A percentile compares a stretch with the other conserved stretches of the same genome.
Evolutionary conservation across 768 basidiomycete genomes (phyloP).

Genomic region (Lactarius vividus): DNA sequence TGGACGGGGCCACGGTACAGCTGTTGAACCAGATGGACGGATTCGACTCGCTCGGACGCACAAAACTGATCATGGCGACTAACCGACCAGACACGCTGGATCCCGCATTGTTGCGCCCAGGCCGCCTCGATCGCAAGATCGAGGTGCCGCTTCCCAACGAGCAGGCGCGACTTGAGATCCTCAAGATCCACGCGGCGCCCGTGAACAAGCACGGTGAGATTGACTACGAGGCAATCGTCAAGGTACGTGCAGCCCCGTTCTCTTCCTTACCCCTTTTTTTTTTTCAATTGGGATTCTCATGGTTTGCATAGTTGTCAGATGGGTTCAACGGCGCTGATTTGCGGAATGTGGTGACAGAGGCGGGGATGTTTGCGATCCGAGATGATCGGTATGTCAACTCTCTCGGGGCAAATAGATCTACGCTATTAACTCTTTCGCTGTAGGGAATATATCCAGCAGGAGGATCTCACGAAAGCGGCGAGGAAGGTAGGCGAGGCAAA

Average conservation of each 20-base stretch:
- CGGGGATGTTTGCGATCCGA: constrained; percentile 98
- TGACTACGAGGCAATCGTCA: constrained; percentile 97
- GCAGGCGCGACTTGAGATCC: constrained; percentile 91
- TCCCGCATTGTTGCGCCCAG: constrained; percentile 93
- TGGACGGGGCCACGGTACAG: constrained; percentile 43
- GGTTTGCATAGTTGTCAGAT: constrained; percentile 63
- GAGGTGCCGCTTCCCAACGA: constrained; percentile 98
- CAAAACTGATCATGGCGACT: constrained; percentile 99
- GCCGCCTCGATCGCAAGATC: constrained; percentile 94
- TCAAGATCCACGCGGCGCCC: constrained; percentile 93
- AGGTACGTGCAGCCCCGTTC: constrained; percentile 48
- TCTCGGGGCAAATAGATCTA: background rate
- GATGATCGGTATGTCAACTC: constrained; percentile 69
- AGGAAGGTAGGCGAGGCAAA: constrained; percentile 95
- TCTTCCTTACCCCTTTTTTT: constrained; percentile 1
- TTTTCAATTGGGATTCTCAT: background rate
- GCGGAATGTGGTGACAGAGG: constrained; percentile 91
- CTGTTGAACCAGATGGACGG: constrained; percentile 99
- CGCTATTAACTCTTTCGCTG: background rate
- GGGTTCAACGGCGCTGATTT: constrained; percentile 96
- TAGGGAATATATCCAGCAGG: constrained; percentile 89
- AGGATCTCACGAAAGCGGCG: constrained; percentile 94
- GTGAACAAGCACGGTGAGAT: constrained; percentile 96
- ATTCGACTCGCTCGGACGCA: constrained; percentile 92
- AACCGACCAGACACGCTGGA: constrained; percentile 98